phyloP scores from a whole-genome alignment of 768 basidiomycete species.

The Serendipita sp. region DNA sequence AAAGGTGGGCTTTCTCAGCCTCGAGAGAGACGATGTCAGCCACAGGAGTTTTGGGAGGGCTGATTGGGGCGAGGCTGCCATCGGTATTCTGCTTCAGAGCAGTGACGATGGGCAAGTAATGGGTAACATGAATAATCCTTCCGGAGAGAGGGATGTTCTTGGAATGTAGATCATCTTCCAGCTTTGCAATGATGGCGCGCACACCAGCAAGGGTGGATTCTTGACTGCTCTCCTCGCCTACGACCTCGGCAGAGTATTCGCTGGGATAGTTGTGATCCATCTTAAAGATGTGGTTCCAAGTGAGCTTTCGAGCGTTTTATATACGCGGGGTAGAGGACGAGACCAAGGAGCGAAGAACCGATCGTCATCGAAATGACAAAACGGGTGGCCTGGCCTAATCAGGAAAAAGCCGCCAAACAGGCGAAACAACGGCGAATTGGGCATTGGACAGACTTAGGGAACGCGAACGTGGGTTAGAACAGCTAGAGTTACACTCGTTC shows the following conservation, averaged over 20 bases:
- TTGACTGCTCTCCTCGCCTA: neutral
- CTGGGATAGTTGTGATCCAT: conserved; percentile 5
- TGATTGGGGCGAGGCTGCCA: conserved; percentile 21
- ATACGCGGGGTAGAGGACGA: neutral
- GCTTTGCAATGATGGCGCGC: conserved; percentile 48
- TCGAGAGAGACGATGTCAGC: neutral
- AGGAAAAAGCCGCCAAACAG: neutral
- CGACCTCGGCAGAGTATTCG: neutral
- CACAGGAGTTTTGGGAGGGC: conserved; percentile 49
- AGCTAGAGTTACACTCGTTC: too few species aligned
- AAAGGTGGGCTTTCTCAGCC: neutral
- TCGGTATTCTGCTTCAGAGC: conserved; percentile 30
- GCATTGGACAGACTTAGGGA: neutral
- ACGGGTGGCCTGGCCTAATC: too few species aligned
- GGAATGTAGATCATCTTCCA: conserved; percentile 56
- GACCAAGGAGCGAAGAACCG: too few species aligned
- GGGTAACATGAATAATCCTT: conserved; percentile 81
- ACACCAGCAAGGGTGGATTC: conserved; percentile 22
- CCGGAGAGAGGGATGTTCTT: conserved; percentile 67
- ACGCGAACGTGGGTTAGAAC: neutral
- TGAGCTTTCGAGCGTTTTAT: neutral
- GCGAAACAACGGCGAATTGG: neutral
- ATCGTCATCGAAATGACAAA: too few species aligned
- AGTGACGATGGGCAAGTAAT: conserved; percentile 69
- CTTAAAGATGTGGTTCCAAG: neutral